Conservation (phyloP, 345 rosid genomes). For the Gossypioides kirkii region DNA sequence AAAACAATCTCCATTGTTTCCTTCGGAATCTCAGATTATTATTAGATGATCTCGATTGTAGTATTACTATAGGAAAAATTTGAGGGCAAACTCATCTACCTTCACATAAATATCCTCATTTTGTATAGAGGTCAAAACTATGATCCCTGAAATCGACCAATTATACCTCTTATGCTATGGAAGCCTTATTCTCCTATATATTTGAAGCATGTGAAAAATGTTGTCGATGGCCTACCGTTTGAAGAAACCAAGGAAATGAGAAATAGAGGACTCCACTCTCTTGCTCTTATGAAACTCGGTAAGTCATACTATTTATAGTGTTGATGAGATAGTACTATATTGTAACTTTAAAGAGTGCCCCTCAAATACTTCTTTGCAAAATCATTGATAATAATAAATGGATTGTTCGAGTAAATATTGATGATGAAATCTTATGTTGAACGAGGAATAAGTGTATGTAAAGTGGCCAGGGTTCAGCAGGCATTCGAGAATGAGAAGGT, state of each 20-base stretch:
- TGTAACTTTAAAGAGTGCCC: neutral
- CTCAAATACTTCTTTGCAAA: neutral
- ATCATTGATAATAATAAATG: neutral
- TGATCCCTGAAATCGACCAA: conserved; percentile 60
- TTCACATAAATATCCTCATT: conserved; percentile 59
- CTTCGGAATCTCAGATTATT: neutral
- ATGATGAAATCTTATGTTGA: conserved; percentile 22
- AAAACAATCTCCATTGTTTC: neutral
- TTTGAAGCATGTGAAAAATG: conserved; percentile 66
- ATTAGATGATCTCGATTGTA: conserved; percentile 27
- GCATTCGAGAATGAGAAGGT: conserved; percentile 63
- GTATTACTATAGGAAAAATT: conserved; percentile 65
- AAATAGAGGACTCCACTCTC: conserved; percentile 55
- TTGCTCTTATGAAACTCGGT: conserved; percentile 71
- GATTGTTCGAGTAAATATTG: neutral
- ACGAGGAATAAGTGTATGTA: conserved; percentile 88
- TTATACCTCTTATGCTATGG: conserved; percentile 84
- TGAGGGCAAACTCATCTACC: conserved; percentile 62
- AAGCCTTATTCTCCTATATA: conserved; percentile 89
- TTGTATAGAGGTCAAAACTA: conserved; percentile 73
- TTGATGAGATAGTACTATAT: neutral
- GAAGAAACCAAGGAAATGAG: conserved; percentile 89
- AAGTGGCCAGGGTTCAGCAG: conserved; percentile 62
- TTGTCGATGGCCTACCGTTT: conserved; percentile 68
- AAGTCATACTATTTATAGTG: conserved; percentile 28